phyloP scores from a whole-genome alignment of 139 green algal genomes.

The Tetratostichococcus sp. region DNA sequence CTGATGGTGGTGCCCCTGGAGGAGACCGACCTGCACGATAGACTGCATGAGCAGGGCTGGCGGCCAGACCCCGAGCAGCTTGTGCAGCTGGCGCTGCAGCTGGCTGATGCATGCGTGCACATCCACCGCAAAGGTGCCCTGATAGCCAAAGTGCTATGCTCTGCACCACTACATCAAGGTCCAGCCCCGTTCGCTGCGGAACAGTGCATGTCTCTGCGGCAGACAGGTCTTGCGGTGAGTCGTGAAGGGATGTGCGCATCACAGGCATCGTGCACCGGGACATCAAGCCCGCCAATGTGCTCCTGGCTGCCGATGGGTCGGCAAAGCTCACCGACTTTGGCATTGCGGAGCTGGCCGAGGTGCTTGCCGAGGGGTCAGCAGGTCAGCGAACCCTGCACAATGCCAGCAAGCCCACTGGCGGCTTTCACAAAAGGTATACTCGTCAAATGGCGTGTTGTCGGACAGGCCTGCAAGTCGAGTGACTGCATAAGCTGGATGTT shows the following conservation, averaged over 20 bases:
- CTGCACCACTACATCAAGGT: too few relatives aligned
- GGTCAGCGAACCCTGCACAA: not conserved
- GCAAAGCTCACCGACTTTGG: slow-evolving; percentile 55
- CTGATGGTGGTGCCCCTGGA: slow-evolving; percentile 61
- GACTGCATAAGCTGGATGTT: too few relatives aligned
- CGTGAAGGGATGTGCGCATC: slow-evolving; percentile 10
- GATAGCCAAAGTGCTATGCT: too few relatives aligned
- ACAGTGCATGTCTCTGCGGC: too few relatives aligned
- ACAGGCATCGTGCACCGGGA: slow-evolving; percentile 39
- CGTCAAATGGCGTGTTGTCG: too few relatives aligned
- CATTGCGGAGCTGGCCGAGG: slow-evolving; percentile 27
- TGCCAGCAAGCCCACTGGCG: slow-evolving; percentile 53
- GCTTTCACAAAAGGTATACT: slow-evolving; percentile 62
- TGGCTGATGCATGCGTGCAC: slow-evolving; percentile 43
- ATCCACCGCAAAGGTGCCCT: slow-evolving; percentile 33
- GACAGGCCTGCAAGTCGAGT: too few relatives aligned
- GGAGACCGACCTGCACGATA: slow-evolving; percentile 32
- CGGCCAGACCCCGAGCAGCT: slow-evolving; percentile 30
- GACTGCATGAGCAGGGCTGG: slow-evolving; percentile 63
- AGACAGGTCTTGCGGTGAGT: not conserved
- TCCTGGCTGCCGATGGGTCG: slow-evolving; percentile 19
- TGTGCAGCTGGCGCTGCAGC: slow-evolving; percentile 36
- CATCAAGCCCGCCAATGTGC: slow-evolving; percentile 54
- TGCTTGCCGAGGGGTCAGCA: slow-evolving; percentile 6
- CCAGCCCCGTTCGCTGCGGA: too few relatives aligned